These are phyloP conservation scores for Raphidocelis subcapitata DNA, from an alignment of 139 green algal species.

Conservation along the genomic window DNA sequence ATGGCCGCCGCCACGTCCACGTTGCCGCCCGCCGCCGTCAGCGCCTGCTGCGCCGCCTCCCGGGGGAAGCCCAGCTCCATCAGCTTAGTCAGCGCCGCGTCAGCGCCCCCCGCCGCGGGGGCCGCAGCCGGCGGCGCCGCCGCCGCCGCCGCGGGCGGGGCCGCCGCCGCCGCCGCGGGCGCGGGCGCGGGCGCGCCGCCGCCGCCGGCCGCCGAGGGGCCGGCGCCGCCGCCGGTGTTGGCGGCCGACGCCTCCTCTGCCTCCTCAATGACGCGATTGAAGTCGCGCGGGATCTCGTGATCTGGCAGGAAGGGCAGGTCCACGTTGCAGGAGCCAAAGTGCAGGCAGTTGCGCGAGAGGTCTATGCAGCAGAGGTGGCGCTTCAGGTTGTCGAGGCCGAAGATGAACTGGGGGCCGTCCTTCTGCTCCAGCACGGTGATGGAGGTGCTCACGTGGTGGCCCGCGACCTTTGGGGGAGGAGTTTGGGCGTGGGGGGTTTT, in stretches of 20 bases:
- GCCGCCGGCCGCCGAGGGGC: background rate
- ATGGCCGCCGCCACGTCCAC: constrained; percentile 71
- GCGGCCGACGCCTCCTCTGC: constrained; percentile 17
- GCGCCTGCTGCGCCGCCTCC: constrained; percentile 51
- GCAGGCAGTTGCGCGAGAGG: constrained; percentile 48
- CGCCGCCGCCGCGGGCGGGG: constrained; percentile 5
- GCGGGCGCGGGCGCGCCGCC: constrained; percentile 27
- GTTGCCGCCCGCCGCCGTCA: constrained; percentile 60
- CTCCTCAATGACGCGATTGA: constrained; percentile 35
- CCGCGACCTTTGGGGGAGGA: constrained; percentile 64
- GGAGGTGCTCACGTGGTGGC: constrained; percentile 69
- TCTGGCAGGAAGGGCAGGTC: constrained; percentile 82
- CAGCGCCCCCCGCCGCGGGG: constrained; percentile 16
- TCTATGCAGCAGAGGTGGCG: constrained; percentile 68
- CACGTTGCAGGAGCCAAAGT: constrained; percentile 59
- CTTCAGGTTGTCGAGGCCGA: constrained; percentile 95
- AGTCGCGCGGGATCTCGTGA: constrained; percentile 49
- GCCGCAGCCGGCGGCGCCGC: constrained; percentile 7
- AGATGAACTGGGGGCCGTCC: constrained; percentile 86
- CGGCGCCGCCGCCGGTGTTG: background rate
- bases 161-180: constrained; percentile 3
- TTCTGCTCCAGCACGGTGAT: constrained; percentile 94
- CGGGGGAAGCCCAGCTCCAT: constrained; percentile 61
- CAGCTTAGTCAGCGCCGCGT: constrained; percentile 57
- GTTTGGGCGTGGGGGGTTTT: too few relatives aligned